These are phyloP conservation scores for Cucurbita maxima DNA, from an alignment of 306 rosid species.

Conservation along the genomic window DNA sequence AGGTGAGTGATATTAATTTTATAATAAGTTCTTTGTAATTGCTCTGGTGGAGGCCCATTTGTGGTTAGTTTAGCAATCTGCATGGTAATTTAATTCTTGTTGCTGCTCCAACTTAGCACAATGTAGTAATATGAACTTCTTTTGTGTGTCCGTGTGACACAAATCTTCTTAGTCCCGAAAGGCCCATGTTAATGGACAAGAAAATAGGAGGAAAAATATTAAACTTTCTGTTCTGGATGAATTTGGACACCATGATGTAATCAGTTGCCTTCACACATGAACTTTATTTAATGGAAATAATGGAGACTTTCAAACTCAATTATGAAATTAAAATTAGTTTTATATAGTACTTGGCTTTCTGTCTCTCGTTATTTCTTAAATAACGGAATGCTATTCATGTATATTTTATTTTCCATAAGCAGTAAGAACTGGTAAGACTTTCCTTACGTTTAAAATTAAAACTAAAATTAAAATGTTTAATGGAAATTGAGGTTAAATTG, in stretches of 20 bases:
- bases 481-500: background rate
- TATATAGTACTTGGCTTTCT: background rate
- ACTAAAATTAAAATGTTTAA: background rate
- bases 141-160: background rate
- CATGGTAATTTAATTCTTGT: background rate
- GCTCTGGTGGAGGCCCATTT: background rate
- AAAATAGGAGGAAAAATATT: background rate
- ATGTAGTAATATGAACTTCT: background rate
- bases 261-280: background rate
- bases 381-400: background rate
- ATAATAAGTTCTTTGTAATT: background rate
- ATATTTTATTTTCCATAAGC: background rate
- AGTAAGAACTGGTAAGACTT: background rate
- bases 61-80: background rate
- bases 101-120: background rate
- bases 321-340: background rate
- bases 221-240: background rate
- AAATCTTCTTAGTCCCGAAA: background rate
- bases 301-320: background rate
- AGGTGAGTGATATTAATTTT: slow-evolving; percentile 36
- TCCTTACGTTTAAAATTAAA: background rate
- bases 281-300: background rate
- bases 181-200: background rate
- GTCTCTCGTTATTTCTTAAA: background rate
- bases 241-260: background rate